Evolutionary conservation across 1,284 basidiomycete genomes (phyloP).

Genomic region (Sporisorium sorghi): DNA sequence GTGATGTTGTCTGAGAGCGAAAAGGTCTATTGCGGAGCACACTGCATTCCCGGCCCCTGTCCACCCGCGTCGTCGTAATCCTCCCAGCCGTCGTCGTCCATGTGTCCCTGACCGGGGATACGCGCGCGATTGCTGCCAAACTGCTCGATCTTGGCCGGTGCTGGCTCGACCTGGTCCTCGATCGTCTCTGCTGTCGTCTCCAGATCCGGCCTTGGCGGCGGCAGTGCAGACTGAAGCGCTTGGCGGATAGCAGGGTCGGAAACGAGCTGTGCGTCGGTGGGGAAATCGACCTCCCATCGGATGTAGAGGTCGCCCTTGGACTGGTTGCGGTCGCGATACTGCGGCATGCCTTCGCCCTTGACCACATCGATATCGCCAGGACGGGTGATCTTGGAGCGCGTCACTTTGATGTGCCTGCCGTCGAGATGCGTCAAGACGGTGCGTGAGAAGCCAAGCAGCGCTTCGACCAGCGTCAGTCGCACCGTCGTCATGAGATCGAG

Average conservation of each 20-base stretch:
- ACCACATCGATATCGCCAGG: conserved; percentile 61
- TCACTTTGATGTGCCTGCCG: conserved; percentile 59
- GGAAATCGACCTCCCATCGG: conserved; percentile 64
- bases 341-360: conserved; percentile 64
- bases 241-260: conserved; percentile 30
- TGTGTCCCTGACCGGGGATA: conserved; percentile 39
- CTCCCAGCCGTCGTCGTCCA: conserved; percentile 52
- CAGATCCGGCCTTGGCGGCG: conserved; percentile 51
- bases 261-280: conserved; percentile 51
- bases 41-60: conserved; percentile 58
- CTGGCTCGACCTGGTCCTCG: conserved; percentile 43
- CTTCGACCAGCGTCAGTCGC: conserved; percentile 56
- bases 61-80: conserved; percentile 46
- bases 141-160: conserved; percentile 38
- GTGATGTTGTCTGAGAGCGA: conserved; percentile 13
- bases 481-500: conserved; percentile 81
- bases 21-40: conserved; percentile 50
- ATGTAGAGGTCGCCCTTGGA: conserved; percentile 62
- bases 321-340: conserved; percentile 48
- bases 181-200: conserved; percentile 35
- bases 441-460: conserved; percentile 62
- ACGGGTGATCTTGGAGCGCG: conserved; percentile 48
- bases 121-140: conserved; percentile 51
- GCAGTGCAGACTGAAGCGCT: conserved; percentile 42
- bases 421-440: conserved; percentile 67